Conservation (phyloP, 805 yeast species). For the Candida chilensis region DNA sequence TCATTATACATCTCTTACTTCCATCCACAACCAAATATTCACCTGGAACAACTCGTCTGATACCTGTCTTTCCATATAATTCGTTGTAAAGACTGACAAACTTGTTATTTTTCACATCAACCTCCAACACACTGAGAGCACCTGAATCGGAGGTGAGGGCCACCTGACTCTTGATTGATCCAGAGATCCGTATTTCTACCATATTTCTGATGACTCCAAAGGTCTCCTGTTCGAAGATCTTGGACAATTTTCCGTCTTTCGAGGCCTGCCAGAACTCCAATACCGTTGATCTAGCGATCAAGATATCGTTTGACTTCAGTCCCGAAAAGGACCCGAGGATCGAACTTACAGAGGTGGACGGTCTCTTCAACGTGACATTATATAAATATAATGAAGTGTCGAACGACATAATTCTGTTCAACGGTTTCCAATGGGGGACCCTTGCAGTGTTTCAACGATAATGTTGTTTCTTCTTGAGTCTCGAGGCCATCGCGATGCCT, state of each 20-base stretch:
- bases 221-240: slow-evolving; percentile 30
- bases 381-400: slow-evolving; percentile 43
- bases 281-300: slow-evolving; percentile 45
- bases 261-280: slow-evolving; percentile 49
- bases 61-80: slow-evolving; percentile 66
- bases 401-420: too few species aligned
- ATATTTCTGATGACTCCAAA: slow-evolving; percentile 54
- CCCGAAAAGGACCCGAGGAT: slow-evolving; percentile 65
- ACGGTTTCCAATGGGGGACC: too few species aligned
- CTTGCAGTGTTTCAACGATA: too few species aligned
- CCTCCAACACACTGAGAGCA: slow-evolving; percentile 44
- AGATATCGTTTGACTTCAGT: slow-evolving; percentile 50
- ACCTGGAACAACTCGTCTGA: slow-evolving; percentile 72
- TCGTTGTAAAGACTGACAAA: slow-evolving; percentile 48
- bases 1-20: slow-evolving; percentile 56
- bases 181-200: slow-evolving; percentile 41
- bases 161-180: slow-evolving; percentile 46
- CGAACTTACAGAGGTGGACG: slow-evolving; percentile 43
- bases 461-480: too few species aligned
- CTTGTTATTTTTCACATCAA: slow-evolving; percentile 20
- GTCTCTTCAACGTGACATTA: slow-evolving; percentile 59
- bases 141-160: slow-evolving; percentile 79
- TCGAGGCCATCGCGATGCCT: too few species aligned
- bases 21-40: slow-evolving; percentile 64
- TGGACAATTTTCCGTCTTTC: slow-evolving; percentile 44